phyloP scores from a whole-genome alignment of 2,329 filamentous ascomycete genomes.

The Pseudonectria buxi region DNA sequence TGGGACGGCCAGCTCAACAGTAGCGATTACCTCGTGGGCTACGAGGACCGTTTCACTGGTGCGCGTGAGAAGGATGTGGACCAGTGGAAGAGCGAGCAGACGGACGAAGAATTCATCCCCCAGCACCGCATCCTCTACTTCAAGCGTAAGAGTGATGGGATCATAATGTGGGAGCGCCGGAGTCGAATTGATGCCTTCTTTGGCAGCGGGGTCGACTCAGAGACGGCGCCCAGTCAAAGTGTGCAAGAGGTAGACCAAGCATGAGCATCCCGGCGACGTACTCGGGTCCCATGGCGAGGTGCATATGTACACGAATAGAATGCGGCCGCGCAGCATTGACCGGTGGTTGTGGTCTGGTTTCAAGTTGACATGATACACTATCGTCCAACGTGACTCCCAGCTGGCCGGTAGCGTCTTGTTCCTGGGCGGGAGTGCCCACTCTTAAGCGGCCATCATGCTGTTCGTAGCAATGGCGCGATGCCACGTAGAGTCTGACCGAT shows the following conservation, averaged over 20 bases:
- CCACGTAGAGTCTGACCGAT: not conserved
- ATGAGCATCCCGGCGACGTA: not conserved
- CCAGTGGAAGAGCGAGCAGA: constrained; percentile 54
- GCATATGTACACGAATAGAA: not conserved
- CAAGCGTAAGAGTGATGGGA: constrained; percentile 43
- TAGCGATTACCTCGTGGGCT: constrained; percentile 50
- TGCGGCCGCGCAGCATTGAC: no score
- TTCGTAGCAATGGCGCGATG: no score
- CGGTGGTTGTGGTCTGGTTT: no score
- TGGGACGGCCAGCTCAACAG: constrained; percentile 51
- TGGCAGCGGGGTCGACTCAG: constrained; percentile 41
- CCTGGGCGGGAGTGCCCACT: no score
- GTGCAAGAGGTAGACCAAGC: no score
- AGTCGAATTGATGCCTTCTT: constrained; percentile 49
- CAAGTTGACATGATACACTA: no score
- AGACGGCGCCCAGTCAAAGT: no score
- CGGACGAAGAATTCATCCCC: constrained; percentile 60
- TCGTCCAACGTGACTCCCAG: no score
- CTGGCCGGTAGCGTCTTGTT: no score
- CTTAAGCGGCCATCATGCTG: no score
- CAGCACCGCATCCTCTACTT: constrained; percentile 59
- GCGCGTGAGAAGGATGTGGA: constrained; percentile 46
- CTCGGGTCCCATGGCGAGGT: not conserved
- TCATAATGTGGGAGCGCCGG: constrained; percentile 51
- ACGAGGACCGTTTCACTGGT: constrained; percentile 54